Evolutionary conservation across 768 basidiomycete species (phyloP).

Genomic region (Kwoniella europaea): DNA sequence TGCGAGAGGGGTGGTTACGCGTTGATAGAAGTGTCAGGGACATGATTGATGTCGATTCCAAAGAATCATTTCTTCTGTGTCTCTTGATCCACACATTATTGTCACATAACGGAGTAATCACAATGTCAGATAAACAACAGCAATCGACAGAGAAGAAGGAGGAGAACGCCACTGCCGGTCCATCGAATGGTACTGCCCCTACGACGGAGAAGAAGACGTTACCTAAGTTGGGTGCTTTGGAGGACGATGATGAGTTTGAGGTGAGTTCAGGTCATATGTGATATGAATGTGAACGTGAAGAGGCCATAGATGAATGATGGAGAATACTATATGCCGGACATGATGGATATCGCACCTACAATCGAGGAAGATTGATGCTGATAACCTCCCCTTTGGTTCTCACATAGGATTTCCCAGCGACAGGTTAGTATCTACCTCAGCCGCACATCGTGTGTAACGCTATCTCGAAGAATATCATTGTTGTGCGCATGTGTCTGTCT

Average conservation of each 20-base stretch:
- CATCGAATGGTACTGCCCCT: slow-evolving; percentile 13
- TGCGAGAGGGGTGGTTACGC: background rate
- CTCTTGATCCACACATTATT: background rate
- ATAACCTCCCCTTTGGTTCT: background rate
- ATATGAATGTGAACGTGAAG: background rate
- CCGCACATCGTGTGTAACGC: background rate
- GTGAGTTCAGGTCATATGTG: slow-evolving; percentile 39
- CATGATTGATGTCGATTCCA: too few species aligned
- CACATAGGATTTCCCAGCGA: slow-evolving; percentile 76
- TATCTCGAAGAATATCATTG: background rate
- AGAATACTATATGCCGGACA: too few species aligned
- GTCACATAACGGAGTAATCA: background rate
- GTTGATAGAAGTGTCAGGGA: background rate
- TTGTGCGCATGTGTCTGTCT: too few species aligned
- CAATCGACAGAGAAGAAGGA: slow-evolving; percentile 4
- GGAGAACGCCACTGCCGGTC: slow-evolving; percentile 25
- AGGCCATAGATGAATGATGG: background rate
- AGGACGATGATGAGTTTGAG: slow-evolving; percentile 95
- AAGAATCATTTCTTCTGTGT: too few species aligned
- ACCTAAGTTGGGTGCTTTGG: slow-evolving; percentile 82
- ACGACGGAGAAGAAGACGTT: slow-evolving; percentile 56
- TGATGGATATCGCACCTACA: too few species aligned
- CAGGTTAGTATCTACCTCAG: slow-evolving; percentile 64
- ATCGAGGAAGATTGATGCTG: background rate
- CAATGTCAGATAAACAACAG: slow-evolving; percentile 27